A percentile compares a stretch with the other conserved stretches of the same genome.
These are phyloP conservation scores for Astraeus odoratus DNA, from an alignment of 768 basidiomycete genomes.

Conservation along the genomic window DNA sequence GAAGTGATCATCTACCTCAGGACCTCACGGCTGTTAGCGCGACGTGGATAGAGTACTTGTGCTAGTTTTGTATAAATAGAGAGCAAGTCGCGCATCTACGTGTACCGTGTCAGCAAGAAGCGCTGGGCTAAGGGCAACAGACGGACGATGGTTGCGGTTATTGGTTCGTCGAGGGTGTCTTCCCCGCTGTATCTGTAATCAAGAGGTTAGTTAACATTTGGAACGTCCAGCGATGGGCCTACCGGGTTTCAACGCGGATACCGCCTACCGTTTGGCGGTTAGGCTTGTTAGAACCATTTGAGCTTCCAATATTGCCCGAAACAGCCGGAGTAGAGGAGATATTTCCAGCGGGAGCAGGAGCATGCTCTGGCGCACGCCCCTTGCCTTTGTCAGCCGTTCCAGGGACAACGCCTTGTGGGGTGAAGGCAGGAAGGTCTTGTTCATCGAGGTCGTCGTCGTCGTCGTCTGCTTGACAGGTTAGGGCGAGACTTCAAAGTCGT, in stretches of 20 bases:
- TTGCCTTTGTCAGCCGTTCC: slow-evolving; percentile 62
- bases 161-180: slow-evolving; percentile 90
- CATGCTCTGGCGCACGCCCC: slow-evolving; percentile 50
- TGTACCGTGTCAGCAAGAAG: slow-evolving; percentile 7
- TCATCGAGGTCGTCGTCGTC: slow-evolving; percentile 85
- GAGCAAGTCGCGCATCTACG: slow-evolving; percentile 76
- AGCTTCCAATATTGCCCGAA: slow-evolving; percentile 69
- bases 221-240: slow-evolving; percentile 13
- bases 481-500: not conserved
- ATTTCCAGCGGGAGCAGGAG: slow-evolving; percentile 34
- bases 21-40: slow-evolving; percentile 69
- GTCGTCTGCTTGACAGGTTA: slow-evolving; percentile 40
- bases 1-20: slow-evolving; percentile 44
- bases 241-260: slow-evolving; percentile 85
- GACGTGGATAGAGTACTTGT: slow-evolving; percentile 88
- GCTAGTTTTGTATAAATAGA: slow-evolving; percentile 91
- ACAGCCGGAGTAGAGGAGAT: slow-evolving; percentile 33
- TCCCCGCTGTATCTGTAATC: slow-evolving; percentile 56
- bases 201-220: not conserved
- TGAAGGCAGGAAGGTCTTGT: slow-evolving; percentile 73
- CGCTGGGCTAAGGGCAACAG: slow-evolving; percentile 2
- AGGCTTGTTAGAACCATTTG: slow-evolving; percentile 34
- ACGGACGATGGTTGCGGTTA: slow-evolving; percentile 81
- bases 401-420: slow-evolving; percentile 51
- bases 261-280: slow-evolving; percentile 73